A percentile compares a stretch with the other conserved stretches of the same genome.
Evolutionary conservation across 2,329 filamentous ascomycete genomes (phyloP).

Genomic region (Phaeosphaeria sp.): DNA sequence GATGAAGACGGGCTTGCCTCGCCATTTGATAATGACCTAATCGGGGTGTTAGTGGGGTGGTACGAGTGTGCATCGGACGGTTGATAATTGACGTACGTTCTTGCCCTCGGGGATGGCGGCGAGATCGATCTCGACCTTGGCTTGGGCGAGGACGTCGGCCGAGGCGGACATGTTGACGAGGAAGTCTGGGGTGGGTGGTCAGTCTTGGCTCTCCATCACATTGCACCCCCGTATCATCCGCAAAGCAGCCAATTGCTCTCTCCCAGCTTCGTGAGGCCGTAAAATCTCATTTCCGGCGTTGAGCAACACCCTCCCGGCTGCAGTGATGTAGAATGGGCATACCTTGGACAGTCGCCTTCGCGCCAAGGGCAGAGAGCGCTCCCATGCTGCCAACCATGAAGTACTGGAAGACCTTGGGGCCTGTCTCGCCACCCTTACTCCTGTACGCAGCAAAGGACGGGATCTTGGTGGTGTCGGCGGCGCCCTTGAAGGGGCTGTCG

Average conservation of each 20-base stretch:
- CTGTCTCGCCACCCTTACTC: slow-evolving; percentile 69
- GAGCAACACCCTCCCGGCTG: slow-evolving; percentile 13
- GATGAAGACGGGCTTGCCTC: slow-evolving; percentile 99
- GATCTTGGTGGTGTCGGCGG: slow-evolving; percentile 67
- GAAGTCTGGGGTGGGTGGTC: slow-evolving; percentile 74
- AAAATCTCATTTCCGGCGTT: slow-evolving; percentile 5
- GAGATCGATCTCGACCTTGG: slow-evolving; percentile 98
- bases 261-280: slow-evolving; percentile 2
- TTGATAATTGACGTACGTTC: slow-evolving; percentile 79
- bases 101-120: slow-evolving; percentile 95
- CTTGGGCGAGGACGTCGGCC: slow-evolving; percentile 97
- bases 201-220: slow-evolving; percentile 38
- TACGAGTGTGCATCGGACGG: background rate
- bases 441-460: slow-evolving; percentile 91
- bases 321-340: slow-evolving; percentile 48
- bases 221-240: slow-evolving; percentile 29
- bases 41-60: slow-evolving; percentile 20
- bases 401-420: slow-evolving; percentile 91
- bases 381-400: slow-evolving; percentile 99
- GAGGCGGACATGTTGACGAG: slow-evolving; percentile 99
- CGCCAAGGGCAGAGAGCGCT: slow-evolving; percentile 87
- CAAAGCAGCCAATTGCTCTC: slow-evolving; percentile 41
- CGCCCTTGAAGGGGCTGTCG: slow-evolving; percentile 63
- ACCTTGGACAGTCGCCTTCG: slow-evolving; percentile 99
- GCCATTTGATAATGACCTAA: slow-evolving; percentile 99